Conservation (phyloP, 2,329 filamentous ascomycete species). For the Xenoacremonium recifei region DNA sequence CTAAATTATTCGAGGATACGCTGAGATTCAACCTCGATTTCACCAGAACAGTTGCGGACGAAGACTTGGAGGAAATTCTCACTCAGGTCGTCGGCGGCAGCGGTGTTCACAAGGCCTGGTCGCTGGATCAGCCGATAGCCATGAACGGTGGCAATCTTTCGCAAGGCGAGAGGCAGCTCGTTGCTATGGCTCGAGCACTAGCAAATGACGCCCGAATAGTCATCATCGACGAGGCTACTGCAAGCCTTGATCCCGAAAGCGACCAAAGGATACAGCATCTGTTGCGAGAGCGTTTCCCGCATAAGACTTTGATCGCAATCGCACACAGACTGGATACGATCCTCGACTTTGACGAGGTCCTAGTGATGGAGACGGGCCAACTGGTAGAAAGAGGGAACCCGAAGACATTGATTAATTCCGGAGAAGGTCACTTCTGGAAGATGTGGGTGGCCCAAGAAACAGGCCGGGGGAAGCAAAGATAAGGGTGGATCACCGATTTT, state of each 20-base stretch:
- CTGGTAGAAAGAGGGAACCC: constrained; percentile 62
- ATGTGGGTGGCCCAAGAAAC: constrained; percentile 1
- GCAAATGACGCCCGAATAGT: constrained; percentile 68
- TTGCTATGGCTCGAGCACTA: constrained; percentile 68
- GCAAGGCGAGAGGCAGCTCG: constrained; percentile 67
- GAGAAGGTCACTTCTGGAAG: constrained; percentile 1
- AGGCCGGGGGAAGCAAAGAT: background rate
- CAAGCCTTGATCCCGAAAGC: constrained; percentile 68
- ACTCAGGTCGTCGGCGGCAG: background rate
- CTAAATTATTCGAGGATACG: constrained; percentile 59
- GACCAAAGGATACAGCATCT: constrained; percentile 69
- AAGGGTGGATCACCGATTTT: background rate
- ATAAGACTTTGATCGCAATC: constrained; percentile 68
- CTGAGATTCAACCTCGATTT: constrained; percentile 50
- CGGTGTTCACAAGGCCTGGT: background rate
- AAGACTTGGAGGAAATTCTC: background rate
- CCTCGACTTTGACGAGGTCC: constrained; percentile 69
- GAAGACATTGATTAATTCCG: background rate
- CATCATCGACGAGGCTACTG: constrained; percentile 73
- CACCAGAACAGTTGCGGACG: constrained; percentile 37
- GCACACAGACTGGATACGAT: constrained; percentile 59
- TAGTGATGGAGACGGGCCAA: constrained; percentile 69
- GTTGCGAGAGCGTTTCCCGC: constrained; percentile 61
- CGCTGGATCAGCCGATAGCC: constrained; percentile 1
- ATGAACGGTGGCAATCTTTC: constrained; percentile 43